Percentiles rank a stretch among this genome's conserved stretches.
Conservation (phyloP, 768 basidiomycete genomes). For the Cantharellus cinnabarinus region DNA sequence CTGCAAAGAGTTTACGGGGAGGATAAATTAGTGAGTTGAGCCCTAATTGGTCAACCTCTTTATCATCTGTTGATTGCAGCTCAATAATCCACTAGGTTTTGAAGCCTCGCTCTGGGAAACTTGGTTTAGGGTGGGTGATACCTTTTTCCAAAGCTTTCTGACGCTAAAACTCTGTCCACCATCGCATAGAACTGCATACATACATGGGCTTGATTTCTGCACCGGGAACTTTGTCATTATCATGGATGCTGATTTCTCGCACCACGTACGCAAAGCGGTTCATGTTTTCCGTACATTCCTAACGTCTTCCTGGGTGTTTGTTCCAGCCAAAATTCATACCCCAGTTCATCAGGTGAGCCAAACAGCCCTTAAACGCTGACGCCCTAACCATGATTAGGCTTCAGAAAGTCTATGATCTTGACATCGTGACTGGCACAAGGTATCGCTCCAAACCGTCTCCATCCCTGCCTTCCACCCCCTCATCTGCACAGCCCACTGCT, state of each 20-base stretch:
- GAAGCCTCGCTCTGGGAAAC: slow-evolving; percentile 74
- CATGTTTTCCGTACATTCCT: neutral
- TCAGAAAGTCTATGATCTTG: slow-evolving; percentile 70
- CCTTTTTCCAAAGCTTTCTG: neutral
- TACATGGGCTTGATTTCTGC: slow-evolving; percentile 76
- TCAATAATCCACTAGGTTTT: slow-evolving; percentile 30
- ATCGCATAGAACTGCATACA: slow-evolving; percentile 58
- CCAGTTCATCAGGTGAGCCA: slow-evolving; percentile 57
- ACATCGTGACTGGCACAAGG: slow-evolving; percentile 85
- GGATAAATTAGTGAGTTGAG: slow-evolving; percentile 47
- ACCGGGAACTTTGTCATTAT: slow-evolving; percentile 88
- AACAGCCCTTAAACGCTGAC: neutral
- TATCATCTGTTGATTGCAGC: neutral
- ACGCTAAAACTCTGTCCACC: slow-evolving; percentile 2
- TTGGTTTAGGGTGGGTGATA: slow-evolving; percentile 58
- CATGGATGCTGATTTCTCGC: slow-evolving; percentile 94
- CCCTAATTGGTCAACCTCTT: neutral
- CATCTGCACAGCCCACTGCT: slow-evolving; percentile 18
- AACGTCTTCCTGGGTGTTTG: neutral
- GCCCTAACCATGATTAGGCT: slow-evolving; percentile 24
- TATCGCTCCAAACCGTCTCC: slow-evolving; percentile 50
- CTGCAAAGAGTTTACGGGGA: slow-evolving; percentile 64
- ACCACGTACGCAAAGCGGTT: slow-evolving; percentile 43
- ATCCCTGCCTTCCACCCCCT: slow-evolving; percentile 19
- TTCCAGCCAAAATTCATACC: slow-evolving; percentile 82